phyloP scores from a whole-genome alignment of 176 grass and related monocot genomes.

The Tillandsia leiboldiana region DNA sequence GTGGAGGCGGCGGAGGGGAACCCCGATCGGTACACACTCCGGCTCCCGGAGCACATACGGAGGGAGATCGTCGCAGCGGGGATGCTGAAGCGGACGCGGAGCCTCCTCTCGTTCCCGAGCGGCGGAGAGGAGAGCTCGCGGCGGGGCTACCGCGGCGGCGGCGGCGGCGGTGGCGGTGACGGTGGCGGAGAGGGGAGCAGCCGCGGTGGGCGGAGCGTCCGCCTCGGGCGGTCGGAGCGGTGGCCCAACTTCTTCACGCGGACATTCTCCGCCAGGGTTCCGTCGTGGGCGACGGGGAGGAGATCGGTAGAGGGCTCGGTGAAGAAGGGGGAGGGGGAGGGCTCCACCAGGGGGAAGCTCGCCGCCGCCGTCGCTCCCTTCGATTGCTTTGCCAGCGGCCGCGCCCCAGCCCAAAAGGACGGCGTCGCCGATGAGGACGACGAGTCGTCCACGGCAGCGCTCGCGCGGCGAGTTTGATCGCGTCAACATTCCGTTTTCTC shows the following conservation, averaged over 20 bases:
- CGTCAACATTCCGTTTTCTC: not conserved
- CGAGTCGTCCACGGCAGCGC: not conserved
- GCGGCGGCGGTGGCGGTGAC: constrained; percentile 9
- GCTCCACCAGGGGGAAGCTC: constrained; percentile 7
- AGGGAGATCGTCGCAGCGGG: constrained; percentile 28
- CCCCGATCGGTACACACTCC: constrained; percentile 49
- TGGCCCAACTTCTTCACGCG: constrained; percentile 74
- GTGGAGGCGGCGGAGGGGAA: not conserved
- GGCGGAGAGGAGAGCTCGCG: constrained; percentile 24
- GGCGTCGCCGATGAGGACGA: constrained; percentile 15
- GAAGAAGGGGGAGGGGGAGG: constrained; percentile 10
- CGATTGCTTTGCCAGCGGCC: not conserved
- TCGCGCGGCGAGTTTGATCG: not conserved
- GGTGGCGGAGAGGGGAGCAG: constrained; percentile 17
- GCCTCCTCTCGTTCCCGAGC: constrained; percentile 12
- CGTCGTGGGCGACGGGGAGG: constrained; percentile 45
- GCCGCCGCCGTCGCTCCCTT: not conserved
- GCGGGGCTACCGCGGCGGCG: constrained; percentile 32
- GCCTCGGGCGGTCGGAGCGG: constrained; percentile 39
- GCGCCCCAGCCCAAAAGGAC: constrained; percentile 4
- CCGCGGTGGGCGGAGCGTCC: constrained; percentile 26
- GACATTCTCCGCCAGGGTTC: constrained; percentile 51
- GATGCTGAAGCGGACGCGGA: constrained; percentile 30
- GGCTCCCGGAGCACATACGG: constrained; percentile 57
- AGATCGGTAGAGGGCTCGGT: constrained; percentile 12